Base-by-base conservation (phyloP, 1,284 basidiomycete genomes). In the Gomphus bonarii region DNA sequence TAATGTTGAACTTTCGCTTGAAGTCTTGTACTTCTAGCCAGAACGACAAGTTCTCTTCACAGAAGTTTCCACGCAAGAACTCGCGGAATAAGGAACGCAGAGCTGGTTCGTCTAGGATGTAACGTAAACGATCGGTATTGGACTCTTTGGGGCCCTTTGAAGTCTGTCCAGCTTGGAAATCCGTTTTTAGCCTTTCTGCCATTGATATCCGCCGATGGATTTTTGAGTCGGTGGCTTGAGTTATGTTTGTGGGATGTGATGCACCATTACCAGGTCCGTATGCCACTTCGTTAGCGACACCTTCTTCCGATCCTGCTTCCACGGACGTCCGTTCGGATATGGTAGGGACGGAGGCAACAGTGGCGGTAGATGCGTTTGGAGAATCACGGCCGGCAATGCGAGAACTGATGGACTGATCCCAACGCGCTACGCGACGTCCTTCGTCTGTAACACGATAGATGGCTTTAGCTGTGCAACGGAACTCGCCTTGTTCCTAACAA, bases 1-100 rank as follows among this genome's bases (percentile, higher is more conserved):
- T 97, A 59, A 93, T 97, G 67, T 85, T 87, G 75, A 99, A 99
- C 65, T 94, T 87, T 64, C 88, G 81, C 75, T 94, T 95, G 75
- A 99, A 97, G 68, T 99, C 95, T 69, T 94, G 84, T 1, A 97
- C 95, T 66, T 98, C 97, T 56, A 98, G 71, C 89, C 94, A 99
- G 74, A 97, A 99, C 50, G 87, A 86, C 63, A 99, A 73, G 68
- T 99, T 99, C 77, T 99, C 95, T 69, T 99, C 95, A 74, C 94
- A 98, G 69, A 97, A 97, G 71, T 97, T 97, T 54, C 84, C 80
- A 46, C 92, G 82, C 57, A 99, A 72, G 75, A 95, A 97, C 62
- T 98, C 95, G 59, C 95, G 84, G 80, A 99, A 99, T 46, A 97
- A 75, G 3, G 82, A 81, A 12, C 95, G 84, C 33, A 97, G 76